Percentiles rank a stretch among this genome's conserved stretches.
These are phyloP conservation scores for Arachis stenosperma DNA, from an alignment of 306 rosid genomes.

Conservation along the genomic window DNA sequence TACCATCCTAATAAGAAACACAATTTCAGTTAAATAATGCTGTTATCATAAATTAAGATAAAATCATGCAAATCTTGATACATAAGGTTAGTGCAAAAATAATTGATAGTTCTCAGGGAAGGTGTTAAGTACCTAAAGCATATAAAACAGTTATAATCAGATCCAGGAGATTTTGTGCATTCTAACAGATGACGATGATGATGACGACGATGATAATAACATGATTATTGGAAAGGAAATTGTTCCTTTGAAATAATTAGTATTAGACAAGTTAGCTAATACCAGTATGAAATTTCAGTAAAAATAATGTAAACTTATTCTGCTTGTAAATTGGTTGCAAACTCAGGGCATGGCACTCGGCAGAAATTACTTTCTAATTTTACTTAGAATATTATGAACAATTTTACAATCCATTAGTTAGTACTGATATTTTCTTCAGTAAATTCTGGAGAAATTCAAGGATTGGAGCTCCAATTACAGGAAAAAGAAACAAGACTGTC, in stretches of 20 bases:
- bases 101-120: not conserved
- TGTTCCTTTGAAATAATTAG: too few species aligned
- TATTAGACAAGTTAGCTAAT: conserved; percentile 11
- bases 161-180: conserved; percentile 3
- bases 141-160: not conserved
- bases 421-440: not conserved
- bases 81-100: not conserved
- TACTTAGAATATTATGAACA: not conserved
- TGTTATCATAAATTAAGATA: conserved; percentile 8
- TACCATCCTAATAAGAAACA: conserved; percentile 12
- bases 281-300: not conserved
- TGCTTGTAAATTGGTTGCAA: not conserved
- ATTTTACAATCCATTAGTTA: not conserved
- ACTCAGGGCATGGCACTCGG: not conserved
- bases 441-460: not conserved
- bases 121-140: not conserved
- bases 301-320: conserved; percentile 9
- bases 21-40: conserved; percentile 6
- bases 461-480: not conserved
- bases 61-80: conserved; percentile 3
- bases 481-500: not conserved
- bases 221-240: too few species aligned
- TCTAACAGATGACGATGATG: not conserved
- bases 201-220: too few species aligned
- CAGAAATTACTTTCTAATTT: not conserved